These are phyloP conservation scores for Pleurotus tuoliensis DNA, from an alignment of 768 basidiomycete species.

Conservation along the genomic window DNA sequence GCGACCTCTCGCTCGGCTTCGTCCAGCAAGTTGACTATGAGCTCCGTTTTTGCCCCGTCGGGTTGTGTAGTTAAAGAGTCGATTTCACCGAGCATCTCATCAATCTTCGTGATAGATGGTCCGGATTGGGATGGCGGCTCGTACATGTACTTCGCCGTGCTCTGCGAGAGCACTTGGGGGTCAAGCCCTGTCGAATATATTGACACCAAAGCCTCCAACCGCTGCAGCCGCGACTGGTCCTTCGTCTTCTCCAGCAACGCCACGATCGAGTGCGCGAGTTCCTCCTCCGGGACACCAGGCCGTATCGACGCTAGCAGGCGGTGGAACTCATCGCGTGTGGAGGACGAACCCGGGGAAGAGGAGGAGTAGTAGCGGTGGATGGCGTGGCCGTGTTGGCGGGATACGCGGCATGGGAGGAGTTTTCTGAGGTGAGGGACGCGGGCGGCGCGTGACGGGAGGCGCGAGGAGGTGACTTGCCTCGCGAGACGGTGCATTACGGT, in stretches of 20 bases:
- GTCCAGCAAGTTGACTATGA: neutral
- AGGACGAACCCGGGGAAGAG: slow-evolving; percentile 14
- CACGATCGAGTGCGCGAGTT: slow-evolving; percentile 18
- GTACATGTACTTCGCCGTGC: slow-evolving; percentile 9
- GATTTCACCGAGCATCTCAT: neutral
- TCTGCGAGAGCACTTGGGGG: slow-evolving; percentile 2
- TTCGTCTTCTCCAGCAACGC: slow-evolving; percentile 14
- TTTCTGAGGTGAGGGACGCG: neutral
- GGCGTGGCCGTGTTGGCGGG: neutral
- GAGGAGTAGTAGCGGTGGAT: slow-evolving; percentile 18
- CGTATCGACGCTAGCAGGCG: slow-evolving; percentile 15
- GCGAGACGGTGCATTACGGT: slow-evolving; percentile 7
- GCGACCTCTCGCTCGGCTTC: neutral
- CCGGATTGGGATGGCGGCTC: slow-evolving; percentile 13
- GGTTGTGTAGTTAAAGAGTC: neutral
- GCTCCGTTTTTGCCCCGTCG: neutral
- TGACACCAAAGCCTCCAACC: slow-evolving; percentile 5
- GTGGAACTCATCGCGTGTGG: slow-evolving; percentile 15
- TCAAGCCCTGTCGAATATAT: neutral
- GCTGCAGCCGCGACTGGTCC: neutral
- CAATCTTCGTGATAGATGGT: neutral
- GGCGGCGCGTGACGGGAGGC: neutral
- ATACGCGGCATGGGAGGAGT: neutral
- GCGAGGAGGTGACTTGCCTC: neutral
- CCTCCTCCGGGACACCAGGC: slow-evolving; percentile 16